A percentile compares a stretch with the other conserved stretches of the same genome.
Conservation (phyloP, 192 early-diverging fungal species). For the Chytriomyces confervae region DNA sequence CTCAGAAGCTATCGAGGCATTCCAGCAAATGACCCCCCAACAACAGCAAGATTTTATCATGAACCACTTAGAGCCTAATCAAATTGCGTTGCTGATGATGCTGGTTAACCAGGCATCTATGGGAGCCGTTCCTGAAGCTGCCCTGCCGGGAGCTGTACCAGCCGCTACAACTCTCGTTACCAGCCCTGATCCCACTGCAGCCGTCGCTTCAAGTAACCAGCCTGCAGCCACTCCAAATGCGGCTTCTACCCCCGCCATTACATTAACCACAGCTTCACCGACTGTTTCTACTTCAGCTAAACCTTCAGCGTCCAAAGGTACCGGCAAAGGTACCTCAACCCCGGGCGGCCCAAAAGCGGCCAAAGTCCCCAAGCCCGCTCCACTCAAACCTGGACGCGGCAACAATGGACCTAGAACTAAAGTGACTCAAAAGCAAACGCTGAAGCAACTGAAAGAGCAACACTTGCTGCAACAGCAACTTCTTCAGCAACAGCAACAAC, state of each 20-base stretch:
- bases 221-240: background rate
- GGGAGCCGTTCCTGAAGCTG: background rate
- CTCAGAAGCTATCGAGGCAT: conserved; percentile 18
- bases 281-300: background rate
- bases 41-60: conserved; percentile 31
- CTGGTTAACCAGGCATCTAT: conserved; percentile 25
- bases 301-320: background rate
- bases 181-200: background rate
- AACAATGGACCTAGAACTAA: background rate
- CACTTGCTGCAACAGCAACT: conserved; percentile 1
- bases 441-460: conserved; percentile 26
- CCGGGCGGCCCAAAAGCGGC: background rate
- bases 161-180: background rate
- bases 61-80: conserved; percentile 20
- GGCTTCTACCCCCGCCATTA: background rate
- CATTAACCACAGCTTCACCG: background rate
- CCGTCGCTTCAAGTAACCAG: background rate
- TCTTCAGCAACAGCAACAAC: background rate
- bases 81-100: conserved; percentile 30
- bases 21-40: conserved; percentile 26
- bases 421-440: conserved; percentile 29
- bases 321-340: background rate
- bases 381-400: background rate
- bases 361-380: background rate
- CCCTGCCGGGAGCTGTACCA: background rate